A percentile compares a stretch with the other conserved stretches of the same genome.
Evolutionary conservation across 140 eudicot species (phyloP).

Genomic region (Senecio squalidus): DNA sequence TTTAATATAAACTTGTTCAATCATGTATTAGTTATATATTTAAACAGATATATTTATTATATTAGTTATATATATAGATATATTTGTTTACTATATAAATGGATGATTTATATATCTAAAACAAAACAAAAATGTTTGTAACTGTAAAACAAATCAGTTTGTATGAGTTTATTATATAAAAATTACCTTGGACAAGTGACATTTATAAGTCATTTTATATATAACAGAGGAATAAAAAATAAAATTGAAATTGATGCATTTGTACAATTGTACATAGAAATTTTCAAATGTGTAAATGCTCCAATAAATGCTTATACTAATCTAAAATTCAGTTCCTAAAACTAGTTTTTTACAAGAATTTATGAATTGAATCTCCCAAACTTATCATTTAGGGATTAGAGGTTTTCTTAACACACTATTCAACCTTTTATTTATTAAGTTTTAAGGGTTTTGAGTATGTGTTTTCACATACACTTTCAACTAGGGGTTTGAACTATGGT

Average conservation of each 20-base stretch:
- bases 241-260: slow-evolving; percentile 19
- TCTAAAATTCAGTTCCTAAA: slow-evolving; percentile 33
- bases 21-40: too few species aligned
- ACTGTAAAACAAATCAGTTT: background rate
- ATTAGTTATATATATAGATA: too few species aligned
- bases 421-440: background rate
- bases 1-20: too few species aligned
- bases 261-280: slow-evolving; percentile 23
- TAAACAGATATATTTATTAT: too few species aligned
- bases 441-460: background rate
- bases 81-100: too few species aligned
- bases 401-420: slow-evolving; percentile 3
- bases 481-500: too few species aligned
- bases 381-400: slow-evolving; percentile 30
- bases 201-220: background rate
- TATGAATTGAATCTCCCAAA: slow-evolving; percentile 14
- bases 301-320: slow-evolving; percentile 26
- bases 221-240: slow-evolving; percentile 12
- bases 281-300: slow-evolving; percentile 24
- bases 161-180: background rate
- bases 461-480: too few species aligned
- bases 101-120: background rate
- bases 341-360: slow-evolving; percentile 10
- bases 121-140: background rate
- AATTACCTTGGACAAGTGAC: slow-evolving; percentile 18